phyloP scores from a whole-genome alignment of 2,329 filamentous ascomycete genomes.

The Penicillium sclerotigenum region DNA sequence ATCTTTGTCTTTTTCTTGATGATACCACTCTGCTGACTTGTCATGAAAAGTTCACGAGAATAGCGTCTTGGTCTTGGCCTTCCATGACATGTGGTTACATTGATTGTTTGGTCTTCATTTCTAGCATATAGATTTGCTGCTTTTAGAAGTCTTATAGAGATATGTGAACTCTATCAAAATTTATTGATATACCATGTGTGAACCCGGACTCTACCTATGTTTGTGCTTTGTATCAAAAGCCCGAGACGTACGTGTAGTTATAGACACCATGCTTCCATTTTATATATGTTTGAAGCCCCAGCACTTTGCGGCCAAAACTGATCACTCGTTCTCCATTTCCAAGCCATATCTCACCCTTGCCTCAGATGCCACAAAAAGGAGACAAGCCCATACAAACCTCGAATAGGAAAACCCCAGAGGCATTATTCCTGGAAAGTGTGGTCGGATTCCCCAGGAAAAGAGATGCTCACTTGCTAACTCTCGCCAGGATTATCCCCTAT shows the following conservation, averaged over 20 bases:
- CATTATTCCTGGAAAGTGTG: not conserved
- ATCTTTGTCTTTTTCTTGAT: not conserved
- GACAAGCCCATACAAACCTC: not conserved
- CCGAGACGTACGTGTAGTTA: too few relatives aligned
- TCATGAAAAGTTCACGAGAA: not conserved
- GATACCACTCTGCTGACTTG: conserved; percentile 2
- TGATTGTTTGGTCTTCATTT: not conserved
- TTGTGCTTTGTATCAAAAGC: not conserved
- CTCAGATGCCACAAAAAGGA: not conserved
- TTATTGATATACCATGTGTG: not conserved
- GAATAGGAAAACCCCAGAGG: not conserved
- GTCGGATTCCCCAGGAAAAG: not conserved
- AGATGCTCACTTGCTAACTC: not conserved
- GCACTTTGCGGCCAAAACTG: not conserved
- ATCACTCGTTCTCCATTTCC: not conserved
- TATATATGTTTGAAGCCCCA: not conserved
- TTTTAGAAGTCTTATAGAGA: not conserved
- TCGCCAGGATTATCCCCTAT: too few relatives aligned
- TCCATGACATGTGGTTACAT: not conserved
- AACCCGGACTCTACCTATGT: too few relatives aligned
- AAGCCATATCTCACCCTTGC: not conserved
- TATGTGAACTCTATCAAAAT: not conserved
- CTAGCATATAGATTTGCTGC: not conserved
- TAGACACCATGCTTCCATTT: too few relatives aligned
- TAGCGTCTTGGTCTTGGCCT: conserved; percentile 6